Evolutionary conservation across 129 eudicot species (phyloP).

Genomic region (Oenanthe sinensis): DNA sequence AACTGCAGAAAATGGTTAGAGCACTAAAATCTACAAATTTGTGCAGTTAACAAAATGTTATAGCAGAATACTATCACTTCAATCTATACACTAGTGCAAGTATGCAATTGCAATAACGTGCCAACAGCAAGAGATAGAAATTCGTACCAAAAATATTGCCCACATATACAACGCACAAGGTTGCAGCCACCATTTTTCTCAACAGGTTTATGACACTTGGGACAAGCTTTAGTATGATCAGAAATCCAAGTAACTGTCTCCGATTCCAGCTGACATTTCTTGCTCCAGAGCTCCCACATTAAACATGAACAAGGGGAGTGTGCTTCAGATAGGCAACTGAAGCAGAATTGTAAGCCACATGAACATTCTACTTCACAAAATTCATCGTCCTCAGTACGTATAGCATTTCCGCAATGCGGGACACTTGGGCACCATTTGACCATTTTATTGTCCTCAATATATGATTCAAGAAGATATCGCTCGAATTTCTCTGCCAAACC

Average conservation of each 20-base stretch:
- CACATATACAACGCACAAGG: slow-evolving; percentile 48
- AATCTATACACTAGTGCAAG: neutral
- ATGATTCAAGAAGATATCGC: slow-evolving; percentile 48
- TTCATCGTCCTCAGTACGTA: slow-evolving; percentile 44
- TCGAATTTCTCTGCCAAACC: slow-evolving; percentile 55
- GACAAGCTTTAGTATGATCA: slow-evolving; percentile 49
- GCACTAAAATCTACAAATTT: neutral
- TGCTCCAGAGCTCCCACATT: slow-evolving; percentile 52
- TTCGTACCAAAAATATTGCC: slow-evolving; percentile 54
- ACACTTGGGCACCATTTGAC: slow-evolving; percentile 59
- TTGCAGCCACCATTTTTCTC: slow-evolving; percentile 71
- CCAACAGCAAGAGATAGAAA: slow-evolving; percentile 1
- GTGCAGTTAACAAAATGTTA: neutral
- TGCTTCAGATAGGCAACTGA: slow-evolving; percentile 42
- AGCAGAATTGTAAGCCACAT: slow-evolving; percentile 52
- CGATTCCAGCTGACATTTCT: slow-evolving; percentile 46
- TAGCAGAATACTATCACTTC: neutral
- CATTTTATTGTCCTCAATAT: slow-evolving; percentile 53
- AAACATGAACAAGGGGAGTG: slow-evolving; percentile 59
- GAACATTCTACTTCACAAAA: slow-evolving; percentile 56
- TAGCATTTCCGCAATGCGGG: slow-evolving; percentile 59
- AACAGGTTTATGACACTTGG: slow-evolving; percentile 55
- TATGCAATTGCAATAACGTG: neutral
- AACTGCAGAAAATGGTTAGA: neutral
- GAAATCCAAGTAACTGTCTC: slow-evolving; percentile 60